Base-by-base conservation (phyloP, 345 rosid genomes). In the Citrus mangshanensis region DNA sequence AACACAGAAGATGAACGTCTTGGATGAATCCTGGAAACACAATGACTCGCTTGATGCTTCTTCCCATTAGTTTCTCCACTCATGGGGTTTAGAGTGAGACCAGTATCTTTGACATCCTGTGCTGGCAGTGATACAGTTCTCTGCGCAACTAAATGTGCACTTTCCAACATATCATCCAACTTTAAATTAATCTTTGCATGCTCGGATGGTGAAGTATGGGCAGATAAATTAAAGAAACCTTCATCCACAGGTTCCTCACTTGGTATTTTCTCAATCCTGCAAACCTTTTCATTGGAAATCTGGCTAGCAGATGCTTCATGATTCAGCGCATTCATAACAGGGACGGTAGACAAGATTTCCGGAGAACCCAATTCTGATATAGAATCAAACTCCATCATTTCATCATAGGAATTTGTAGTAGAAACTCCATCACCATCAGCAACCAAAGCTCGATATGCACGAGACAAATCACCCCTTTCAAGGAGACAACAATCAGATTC, bases 11-110 rank as follows among this genome's bases (percentile, higher is more conserved):
- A 83, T 40, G 88, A 76, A 67, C 75, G 73, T 68, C 78, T 84
- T 22, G 89, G 85, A 81, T 80, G 73, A 79, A 71, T 79, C 78
- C 82, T 89, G 79, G 89, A 89, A 80, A 76, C 80, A 79, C 80
- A 67, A 74, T 69, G 78, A 76, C 38, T 82, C 70, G 70, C 72
- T 74, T 79, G 88, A 77, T 63, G 84, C 82, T 84, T 86, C 85
- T 79, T 84, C 84, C 85, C 88, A 82, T 80, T 77, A 49, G 66
- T 75, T 80, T 83, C 87, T 74, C 84, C 86, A 77, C 72, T 72
- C 59, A 38, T 32, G 35, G 85, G 74, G 79, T 79, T 83, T 56
- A 38, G 71, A 72, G 64, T 40, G 34, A 62, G 77, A 76, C 73
- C 76, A 80, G 73, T 77, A 64, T 35, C 84, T 69, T 81, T 84